phyloP scores from a whole-genome alignment of 257 asterid species.

The Cinchona pubescens region DNA sequence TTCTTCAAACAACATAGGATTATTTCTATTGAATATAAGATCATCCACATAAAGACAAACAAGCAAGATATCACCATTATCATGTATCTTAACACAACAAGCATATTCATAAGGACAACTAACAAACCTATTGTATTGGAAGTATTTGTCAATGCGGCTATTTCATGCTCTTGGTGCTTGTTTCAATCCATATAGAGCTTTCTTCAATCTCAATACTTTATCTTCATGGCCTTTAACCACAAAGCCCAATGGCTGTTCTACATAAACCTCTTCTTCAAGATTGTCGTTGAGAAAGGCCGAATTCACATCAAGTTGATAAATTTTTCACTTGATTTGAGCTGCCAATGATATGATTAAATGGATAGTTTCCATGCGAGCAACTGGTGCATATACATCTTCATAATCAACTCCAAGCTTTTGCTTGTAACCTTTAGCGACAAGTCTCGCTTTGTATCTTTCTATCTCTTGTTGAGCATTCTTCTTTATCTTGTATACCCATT shows the following conservation, averaged over 20 bases:
- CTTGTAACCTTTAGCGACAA: not conserved
- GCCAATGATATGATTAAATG: not conserved
- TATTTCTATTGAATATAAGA: not conserved
- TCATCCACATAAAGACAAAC: constrained; percentile 8
- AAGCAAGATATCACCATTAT: not conserved
- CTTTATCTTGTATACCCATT: not conserved
- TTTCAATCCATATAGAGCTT: not conserved
- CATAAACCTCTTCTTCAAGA: not conserved
- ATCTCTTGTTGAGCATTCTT: constrained; percentile 3
- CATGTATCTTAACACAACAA: not conserved
- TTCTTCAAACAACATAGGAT: not conserved
- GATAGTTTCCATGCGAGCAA: constrained; percentile 5
- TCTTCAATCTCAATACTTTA: no score
- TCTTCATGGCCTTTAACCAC: not conserved
- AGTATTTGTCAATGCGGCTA: constrained; percentile 3
- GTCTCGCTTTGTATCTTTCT: not conserved
- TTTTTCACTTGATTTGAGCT: not conserved
- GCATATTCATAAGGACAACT: not conserved
- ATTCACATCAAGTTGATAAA: not conserved
- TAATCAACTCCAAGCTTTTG: not conserved
- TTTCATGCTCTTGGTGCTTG: constrained; percentile 1
- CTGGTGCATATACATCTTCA: not conserved
- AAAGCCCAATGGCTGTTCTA: not conserved
- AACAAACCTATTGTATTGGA: not conserved
- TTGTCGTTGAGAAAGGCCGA: not conserved